Evolutionary conservation across 768 basidiomycete genomes (phyloP).

Genomic region (Daedaleopsis nitida): DNA sequence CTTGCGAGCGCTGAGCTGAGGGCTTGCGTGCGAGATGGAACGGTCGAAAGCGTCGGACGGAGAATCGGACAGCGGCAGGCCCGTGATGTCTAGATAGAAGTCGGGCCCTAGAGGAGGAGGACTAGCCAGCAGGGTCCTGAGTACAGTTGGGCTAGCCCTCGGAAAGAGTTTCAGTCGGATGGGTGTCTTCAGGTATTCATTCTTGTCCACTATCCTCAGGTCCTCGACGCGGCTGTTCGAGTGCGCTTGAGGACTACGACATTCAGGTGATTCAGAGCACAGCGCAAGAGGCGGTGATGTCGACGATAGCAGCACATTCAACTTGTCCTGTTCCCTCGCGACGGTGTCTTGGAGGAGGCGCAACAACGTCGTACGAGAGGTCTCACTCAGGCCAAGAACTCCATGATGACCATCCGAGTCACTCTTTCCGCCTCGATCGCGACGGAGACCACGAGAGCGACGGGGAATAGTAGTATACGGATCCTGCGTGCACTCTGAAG

Average conservation of each 20-base stretch:
- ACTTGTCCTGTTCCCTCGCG: background rate
- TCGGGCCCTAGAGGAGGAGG: constrained; percentile 19
- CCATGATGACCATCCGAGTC: background rate
- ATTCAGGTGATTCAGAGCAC: too few relatives aligned
- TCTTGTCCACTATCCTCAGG: background rate
- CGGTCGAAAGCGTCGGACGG: background rate
- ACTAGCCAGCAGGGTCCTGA: constrained; percentile 3
- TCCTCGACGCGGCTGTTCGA: background rate
- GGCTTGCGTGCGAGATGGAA: background rate
- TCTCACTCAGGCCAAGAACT: background rate
- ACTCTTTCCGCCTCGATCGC: background rate
- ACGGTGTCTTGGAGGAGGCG: background rate
- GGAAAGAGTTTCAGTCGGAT: constrained; percentile 17
- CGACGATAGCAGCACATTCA: background rate
- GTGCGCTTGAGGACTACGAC: background rate
- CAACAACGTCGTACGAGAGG: background rate
- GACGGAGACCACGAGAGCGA: background rate
- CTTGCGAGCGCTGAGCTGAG: background rate
- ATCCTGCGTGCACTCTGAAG: background rate
- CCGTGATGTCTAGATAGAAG: background rate
- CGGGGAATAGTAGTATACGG: background rate
- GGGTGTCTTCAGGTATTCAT: constrained; percentile 17
- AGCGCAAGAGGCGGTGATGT: too few relatives aligned
- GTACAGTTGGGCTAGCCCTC: constrained; percentile 10
- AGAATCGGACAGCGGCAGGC: constrained; percentile 6